Base-by-base conservation (phyloP, 305 asterid genomes). In the Fraxinus paxiana region DNA sequence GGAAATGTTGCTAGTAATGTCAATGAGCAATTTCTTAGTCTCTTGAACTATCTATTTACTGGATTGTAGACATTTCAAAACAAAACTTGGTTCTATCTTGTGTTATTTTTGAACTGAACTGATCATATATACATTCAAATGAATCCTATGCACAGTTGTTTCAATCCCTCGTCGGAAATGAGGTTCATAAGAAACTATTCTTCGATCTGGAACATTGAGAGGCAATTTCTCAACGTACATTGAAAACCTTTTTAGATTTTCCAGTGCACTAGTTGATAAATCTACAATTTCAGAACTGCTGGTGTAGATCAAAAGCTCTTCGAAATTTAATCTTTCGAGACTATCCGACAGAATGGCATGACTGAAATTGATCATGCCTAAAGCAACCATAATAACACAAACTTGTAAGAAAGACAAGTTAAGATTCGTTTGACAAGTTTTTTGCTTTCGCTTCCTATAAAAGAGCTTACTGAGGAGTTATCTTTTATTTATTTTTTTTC, bases 161-260 rank as follows among this genome's bases (percentile, higher is more conserved):
- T 9, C 20, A 79, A 13, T 13, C 35, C 65, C 37, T 86, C 84
- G 81, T 54, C 81, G 59, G 9, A 51, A 79, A 48, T 69, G 76
- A 73, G 86, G 85, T 56, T 82, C 83, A 28, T 59, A 80, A 75
- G 90, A 82, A 69, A 85, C 84, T 18, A 83, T 17, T 15, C 80
- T 22, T 17, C 82, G 35, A 63, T 88, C 85, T 8, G 85, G 87
- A 76, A 80, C 77, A 6, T 78, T 70, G 17, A 76, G 31, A 12
- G 90, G 90, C 81, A 87, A 76, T 43, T 87, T 88, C n/a, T 87
- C 87, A 3, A 87, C 78, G 83, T 82, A 88, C 81, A 82, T 77
- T 75, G 83, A 65, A 61, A 87, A 87, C 61, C 87, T 85, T 84
- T 80, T 82, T 81, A 85, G 41, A 82, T 83, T 88, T 72, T 87